phyloP scores from a whole-genome alignment of 148 eudicot species.

The Rheum nobile region DNA sequence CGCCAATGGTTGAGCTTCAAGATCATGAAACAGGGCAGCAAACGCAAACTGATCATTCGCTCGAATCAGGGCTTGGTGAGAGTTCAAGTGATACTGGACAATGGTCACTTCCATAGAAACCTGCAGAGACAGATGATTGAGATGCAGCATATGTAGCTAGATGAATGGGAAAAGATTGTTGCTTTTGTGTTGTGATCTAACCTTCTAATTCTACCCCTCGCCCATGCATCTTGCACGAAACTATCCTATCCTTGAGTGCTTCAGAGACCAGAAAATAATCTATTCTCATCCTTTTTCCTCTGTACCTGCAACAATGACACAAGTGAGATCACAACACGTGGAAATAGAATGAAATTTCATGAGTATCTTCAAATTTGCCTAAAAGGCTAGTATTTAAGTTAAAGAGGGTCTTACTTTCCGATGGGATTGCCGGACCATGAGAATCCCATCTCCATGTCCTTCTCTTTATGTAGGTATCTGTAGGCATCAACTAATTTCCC shows the following conservation, averaged over 20 bases:
- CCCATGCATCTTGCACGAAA: conserved; percentile 77
- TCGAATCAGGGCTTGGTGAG: conserved; percentile 24
- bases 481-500: conserved; percentile 86
- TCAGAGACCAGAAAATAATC: conserved; percentile 76
- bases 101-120: conserved; percentile 94
- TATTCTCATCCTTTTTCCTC: conserved; percentile 98
- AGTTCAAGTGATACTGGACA: conserved; percentile 90
- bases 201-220: conserved; percentile 87
- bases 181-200: conserved; percentile 7
- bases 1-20: not conserved
- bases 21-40: not conserved
- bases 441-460: conserved; percentile 84
- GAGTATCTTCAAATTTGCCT: not conserved
- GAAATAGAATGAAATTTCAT: not conserved
- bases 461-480: conserved; percentile 68
- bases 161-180: not conserved
- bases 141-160: not conserved
- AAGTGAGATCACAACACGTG: not conserved
- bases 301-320: conserved; percentile 43
- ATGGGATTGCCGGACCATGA: conserved; percentile 98
- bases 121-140: conserved; percentile 27
- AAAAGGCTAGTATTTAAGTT: not conserved
- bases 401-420: conserved; percentile 54
- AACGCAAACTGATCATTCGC: not conserved
- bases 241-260: conserved; percentile 56